These are phyloP conservation scores for Clavispora fructus DNA, from an alignment of 805 yeast genomes.

Conservation along the genomic window DNA sequence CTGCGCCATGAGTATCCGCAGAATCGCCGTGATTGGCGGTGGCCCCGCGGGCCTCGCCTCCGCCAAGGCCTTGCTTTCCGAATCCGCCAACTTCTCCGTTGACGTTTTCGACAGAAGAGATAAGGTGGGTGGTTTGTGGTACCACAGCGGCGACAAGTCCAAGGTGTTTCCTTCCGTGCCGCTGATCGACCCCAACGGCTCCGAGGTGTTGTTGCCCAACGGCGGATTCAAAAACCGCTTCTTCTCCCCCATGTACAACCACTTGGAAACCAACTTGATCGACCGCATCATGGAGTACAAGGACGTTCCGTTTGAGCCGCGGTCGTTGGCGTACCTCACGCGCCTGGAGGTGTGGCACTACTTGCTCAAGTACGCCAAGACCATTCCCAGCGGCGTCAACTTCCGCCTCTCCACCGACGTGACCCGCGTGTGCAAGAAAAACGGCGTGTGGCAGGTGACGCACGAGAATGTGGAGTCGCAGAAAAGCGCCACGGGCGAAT, in stretches of 20 bases:
- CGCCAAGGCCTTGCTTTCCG: constrained; percentile 57
- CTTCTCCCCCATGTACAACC: constrained; percentile 20
- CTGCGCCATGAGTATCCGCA: background rate
- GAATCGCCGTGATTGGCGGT: constrained; percentile 67
- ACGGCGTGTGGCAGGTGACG: constrained; percentile 7
- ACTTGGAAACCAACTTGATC: constrained; percentile 17
- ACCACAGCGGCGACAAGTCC: constrained; percentile 32
- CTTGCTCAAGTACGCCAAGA: constrained; percentile 48
- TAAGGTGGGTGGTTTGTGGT: constrained; percentile 80
- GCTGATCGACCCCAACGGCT: constrained; percentile 16
- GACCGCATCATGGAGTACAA: constrained; percentile 58
- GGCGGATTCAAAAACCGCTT: constrained; percentile 7
- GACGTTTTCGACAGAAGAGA: constrained; percentile 56
- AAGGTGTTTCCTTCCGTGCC: constrained; percentile 17
- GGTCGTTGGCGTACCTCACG: constrained; percentile 50
- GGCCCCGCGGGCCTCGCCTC: constrained; percentile 72
- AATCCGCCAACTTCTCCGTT: constrained; percentile 40
- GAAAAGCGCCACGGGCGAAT: constrained; percentile 13
- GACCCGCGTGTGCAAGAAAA: constrained; percentile 27
- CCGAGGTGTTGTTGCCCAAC: constrained; percentile 5
- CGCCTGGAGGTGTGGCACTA: constrained; percentile 60
- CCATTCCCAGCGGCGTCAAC: constrained; percentile 20
- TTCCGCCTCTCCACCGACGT: constrained; percentile 49
- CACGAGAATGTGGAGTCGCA: constrained; percentile 4
- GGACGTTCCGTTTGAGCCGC: constrained; percentile 43